These are phyloP conservation scores for Eruca vesicaria DNA, from an alignment of 441 rosid species.

Conservation along the genomic window DNA sequence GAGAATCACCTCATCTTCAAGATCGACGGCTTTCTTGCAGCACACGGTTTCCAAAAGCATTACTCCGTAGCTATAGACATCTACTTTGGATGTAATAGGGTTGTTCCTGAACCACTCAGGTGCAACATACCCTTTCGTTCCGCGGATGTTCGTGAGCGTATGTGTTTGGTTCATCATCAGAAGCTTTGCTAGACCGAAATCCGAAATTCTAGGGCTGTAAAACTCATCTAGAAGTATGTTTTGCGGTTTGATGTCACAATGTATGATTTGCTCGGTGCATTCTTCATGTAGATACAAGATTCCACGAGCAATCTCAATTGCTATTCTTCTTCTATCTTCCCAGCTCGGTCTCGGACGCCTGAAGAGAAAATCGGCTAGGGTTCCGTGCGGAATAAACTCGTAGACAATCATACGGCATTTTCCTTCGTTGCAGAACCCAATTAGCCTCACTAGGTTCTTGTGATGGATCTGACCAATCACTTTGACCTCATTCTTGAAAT, in stretches of 20 bases:
- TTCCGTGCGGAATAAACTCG: slow-evolving; percentile 44
- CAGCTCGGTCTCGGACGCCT: slow-evolving; percentile 28
- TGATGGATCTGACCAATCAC: slow-evolving; percentile 43
- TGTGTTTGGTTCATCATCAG: slow-evolving; percentile 28
- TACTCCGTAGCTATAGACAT: slow-evolving; percentile 58
- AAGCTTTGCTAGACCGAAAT: slow-evolving; percentile 49
- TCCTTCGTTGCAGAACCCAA: slow-evolving; percentile 43
- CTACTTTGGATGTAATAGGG: slow-evolving; percentile 53
- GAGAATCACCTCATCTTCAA: slow-evolving; percentile 35
- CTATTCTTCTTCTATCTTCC: slow-evolving; percentile 30
- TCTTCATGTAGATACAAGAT: slow-evolving; percentile 45
- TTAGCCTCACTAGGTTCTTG: slow-evolving; percentile 43
- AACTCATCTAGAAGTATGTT: slow-evolving; percentile 43
- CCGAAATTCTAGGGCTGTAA: slow-evolving; percentile 24
- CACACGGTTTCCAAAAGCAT: slow-evolving; percentile 53
- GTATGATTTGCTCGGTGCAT: slow-evolving; percentile 42
- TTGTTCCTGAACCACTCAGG: slow-evolving; percentile 46
- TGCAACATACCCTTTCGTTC: slow-evolving; percentile 45
- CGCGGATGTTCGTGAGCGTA: slow-evolving; percentile 36
- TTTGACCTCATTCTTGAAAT: slow-evolving; percentile 41
- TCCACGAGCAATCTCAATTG: slow-evolving; percentile 36
- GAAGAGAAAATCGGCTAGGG: slow-evolving; percentile 36
- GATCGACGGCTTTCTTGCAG: slow-evolving; percentile 42
- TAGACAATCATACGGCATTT: slow-evolving; percentile 37
- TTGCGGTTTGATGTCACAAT: slow-evolving; percentile 50